Conservation (phyloP, 2,329 filamentous ascomycete genomes). For the Raffaelea ambrosiae region DNA sequence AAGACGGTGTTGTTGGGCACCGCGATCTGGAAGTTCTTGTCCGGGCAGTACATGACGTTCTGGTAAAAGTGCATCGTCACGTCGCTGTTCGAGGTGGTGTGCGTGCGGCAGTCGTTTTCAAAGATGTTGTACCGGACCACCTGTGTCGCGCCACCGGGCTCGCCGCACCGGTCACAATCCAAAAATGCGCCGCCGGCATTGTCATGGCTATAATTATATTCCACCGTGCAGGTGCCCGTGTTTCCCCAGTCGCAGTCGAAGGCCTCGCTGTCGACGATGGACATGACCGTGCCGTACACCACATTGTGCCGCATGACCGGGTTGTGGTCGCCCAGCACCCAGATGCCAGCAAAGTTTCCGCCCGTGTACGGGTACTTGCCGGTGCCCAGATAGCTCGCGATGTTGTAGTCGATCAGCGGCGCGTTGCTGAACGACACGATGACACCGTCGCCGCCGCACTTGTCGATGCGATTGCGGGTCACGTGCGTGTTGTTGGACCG, state of each 20-base stretch:
- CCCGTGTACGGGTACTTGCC: neutral
- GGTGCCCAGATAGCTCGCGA: neutral
- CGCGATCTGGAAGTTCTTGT: neutral
- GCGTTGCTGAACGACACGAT: constrained; percentile 20
- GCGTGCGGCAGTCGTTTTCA: neutral
- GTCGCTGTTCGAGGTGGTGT: neutral
- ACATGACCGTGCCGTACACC: constrained; percentile 1
- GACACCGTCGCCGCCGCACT: constrained; percentile 1
- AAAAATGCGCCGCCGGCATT: neutral
- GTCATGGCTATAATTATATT: constrained; percentile 1
- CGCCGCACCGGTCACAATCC: neutral
- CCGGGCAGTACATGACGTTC: neutral
- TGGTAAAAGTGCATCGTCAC: neutral
- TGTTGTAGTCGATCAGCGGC: constrained; percentile 11
- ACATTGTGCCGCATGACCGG: constrained; percentile 16
- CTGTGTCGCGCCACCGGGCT: neutral
- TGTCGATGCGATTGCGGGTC: constrained; percentile 19
- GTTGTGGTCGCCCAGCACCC: constrained; percentile 21
- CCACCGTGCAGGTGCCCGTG: neutral
- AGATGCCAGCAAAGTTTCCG: constrained; percentile 1
- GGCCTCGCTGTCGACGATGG: neutral
- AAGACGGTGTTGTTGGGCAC: neutral
- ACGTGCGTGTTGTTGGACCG: neutral
- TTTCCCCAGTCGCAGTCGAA: constrained; percentile 2
- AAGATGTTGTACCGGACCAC: neutral